These are phyloP conservation scores for Solanum virginianum DNA, from an alignment of 257 asterid genomes.

Conservation along the genomic window DNA sequence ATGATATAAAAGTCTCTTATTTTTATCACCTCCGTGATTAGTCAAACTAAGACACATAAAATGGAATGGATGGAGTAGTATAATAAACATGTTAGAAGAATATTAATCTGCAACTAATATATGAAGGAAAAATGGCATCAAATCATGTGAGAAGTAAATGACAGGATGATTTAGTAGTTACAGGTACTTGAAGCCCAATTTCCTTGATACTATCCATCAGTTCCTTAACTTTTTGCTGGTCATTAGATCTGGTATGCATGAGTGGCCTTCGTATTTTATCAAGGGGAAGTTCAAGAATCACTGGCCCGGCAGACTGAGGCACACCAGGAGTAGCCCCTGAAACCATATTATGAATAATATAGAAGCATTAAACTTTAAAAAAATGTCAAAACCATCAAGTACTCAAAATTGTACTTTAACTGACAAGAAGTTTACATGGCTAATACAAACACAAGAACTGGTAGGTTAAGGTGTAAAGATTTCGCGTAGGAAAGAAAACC, in stretches of 20 bases:
- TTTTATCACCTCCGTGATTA: background rate
- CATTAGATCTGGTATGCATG: slow-evolving; percentile 83
- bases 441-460: background rate
- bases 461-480: background rate
- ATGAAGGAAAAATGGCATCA: background rate
- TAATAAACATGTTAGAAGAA: background rate
- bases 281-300: slow-evolving; percentile 76
- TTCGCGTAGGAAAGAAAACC: background rate
- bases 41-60: background rate
- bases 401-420: background rate
- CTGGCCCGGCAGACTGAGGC: slow-evolving; percentile 61
- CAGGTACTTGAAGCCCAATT: slow-evolving; percentile 99
- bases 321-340: slow-evolving; percentile 55
- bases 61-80: background rate
- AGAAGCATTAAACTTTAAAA: background rate
- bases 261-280: slow-evolving; percentile 77
- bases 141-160: background rate
- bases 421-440: background rate
- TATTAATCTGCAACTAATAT: background rate
- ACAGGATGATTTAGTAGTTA: slow-evolving; percentile 20
- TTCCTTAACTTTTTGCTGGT: slow-evolving; percentile 62
- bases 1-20: background rate
- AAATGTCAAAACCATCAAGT: background rate
- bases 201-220: slow-evolving; percentile 69
- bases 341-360: background rate